Evolutionary conservation across 805 yeast genomes (phyloP).

Genomic region (Candida chilensis): DNA sequence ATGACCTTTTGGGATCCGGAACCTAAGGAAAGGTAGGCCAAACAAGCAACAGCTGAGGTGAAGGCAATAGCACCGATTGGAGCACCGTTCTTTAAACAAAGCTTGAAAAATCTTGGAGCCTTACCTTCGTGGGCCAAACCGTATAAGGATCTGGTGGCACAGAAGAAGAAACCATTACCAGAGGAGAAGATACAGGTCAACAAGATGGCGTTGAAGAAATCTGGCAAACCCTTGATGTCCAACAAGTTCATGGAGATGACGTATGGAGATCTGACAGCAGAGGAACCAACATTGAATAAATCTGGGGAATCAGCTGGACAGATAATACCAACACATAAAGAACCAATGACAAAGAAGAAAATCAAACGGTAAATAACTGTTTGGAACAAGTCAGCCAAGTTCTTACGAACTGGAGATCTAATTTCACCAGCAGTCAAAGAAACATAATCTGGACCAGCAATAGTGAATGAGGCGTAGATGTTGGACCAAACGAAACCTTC

Average conservation of each 20-base stretch:
- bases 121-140: slow-evolving; percentile 12
- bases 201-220: slow-evolving; percentile 24
- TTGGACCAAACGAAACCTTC: slow-evolving; percentile 11
- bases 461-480: slow-evolving; percentile 10
- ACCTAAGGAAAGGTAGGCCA: slow-evolving; percentile 18
- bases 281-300: background rate
- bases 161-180: slow-evolving; percentile 20
- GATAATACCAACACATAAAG: slow-evolving; percentile 10
- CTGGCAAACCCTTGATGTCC: slow-evolving; percentile 21
- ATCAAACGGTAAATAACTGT: slow-evolving; percentile 12
- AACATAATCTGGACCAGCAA: slow-evolving; percentile 11
- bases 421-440: slow-evolving; percentile 14
- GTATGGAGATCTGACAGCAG: slow-evolving; percentile 17
- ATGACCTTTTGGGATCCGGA: slow-evolving; percentile 14
- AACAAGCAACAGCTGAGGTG: slow-evolving; percentile 10
- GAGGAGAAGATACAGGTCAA: slow-evolving; percentile 25
- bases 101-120: slow-evolving; percentile 18
- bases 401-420: slow-evolving; percentile 10
- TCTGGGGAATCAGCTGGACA: slow-evolving; percentile 2
- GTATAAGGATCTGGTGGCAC: slow-evolving; percentile 17
- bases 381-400: slow-evolving; percentile 10
- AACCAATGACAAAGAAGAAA: slow-evolving; percentile 11
- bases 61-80: slow-evolving; percentile 19
- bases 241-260: slow-evolving; percentile 26
- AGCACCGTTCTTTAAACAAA: slow-evolving; percentile 20